Conservation (phyloP, 192 early-diverging fungal genomes). For the Haplosporangium gracile region DNA sequence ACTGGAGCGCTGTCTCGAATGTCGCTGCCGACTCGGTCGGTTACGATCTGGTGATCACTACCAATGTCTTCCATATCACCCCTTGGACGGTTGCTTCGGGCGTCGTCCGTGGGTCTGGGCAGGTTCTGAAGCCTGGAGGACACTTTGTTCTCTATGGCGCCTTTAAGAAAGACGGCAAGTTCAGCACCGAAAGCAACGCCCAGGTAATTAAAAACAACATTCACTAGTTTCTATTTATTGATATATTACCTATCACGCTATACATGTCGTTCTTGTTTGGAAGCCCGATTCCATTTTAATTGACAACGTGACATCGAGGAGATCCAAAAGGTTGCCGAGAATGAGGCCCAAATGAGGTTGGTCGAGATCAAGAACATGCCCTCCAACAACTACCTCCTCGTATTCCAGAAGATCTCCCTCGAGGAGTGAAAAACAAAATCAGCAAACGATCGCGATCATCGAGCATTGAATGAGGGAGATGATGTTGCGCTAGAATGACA, state of each 20-base stretch:
- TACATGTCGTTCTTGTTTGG: background rate
- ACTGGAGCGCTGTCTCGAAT: background rate
- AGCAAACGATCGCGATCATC: background rate
- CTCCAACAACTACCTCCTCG: slow-evolving; percentile 40
- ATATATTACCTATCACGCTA: background rate
- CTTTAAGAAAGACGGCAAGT: slow-evolving; percentile 36
- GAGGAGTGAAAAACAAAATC: slow-evolving; percentile 14
- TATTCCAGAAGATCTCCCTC: slow-evolving; percentile 14
- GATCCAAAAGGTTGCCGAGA: slow-evolving; percentile 11
- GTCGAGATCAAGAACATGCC: slow-evolving; percentile 20
- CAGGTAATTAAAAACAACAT: slow-evolving; percentile 7
- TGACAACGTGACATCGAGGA: slow-evolving; percentile 21
- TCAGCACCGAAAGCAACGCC: slow-evolving; percentile 18
- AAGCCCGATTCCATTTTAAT: background rate
- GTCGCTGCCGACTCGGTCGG: background rate
- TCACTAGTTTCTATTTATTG: background rate
- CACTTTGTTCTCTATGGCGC: slow-evolving; percentile 22
- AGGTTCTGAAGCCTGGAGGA: slow-evolving; percentile 15
- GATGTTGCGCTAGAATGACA: no score
- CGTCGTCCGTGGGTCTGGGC: slow-evolving; percentile 21
- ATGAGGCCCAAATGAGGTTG: slow-evolving; percentile 13
- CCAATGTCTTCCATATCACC: slow-evolving; percentile 37
- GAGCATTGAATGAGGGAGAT: background rate
- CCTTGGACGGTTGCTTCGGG: slow-evolving; percentile 13
- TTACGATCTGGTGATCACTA: slow-evolving; percentile 30